A percentile compares a stretch with the other conserved stretches of the same genome.
Conservation (phyloP, 2,329 filamentous ascomycete genomes). For the Endothia cerciana region DNA sequence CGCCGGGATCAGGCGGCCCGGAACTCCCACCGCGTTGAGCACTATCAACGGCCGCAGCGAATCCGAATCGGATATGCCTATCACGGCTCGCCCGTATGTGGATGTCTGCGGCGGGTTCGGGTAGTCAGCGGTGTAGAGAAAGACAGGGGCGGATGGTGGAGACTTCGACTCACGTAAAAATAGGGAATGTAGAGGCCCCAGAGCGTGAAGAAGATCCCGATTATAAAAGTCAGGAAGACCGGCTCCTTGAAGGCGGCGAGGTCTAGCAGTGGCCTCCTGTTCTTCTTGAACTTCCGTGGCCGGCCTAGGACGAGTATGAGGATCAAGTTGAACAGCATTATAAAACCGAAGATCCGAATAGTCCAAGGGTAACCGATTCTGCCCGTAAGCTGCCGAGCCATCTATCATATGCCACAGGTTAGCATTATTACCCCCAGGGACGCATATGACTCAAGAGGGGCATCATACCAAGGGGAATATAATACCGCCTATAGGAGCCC, state of each 20-base stretch:
- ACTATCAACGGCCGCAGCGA: conserved; percentile 67
- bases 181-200: conserved; percentile 60
- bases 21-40: conserved; percentile 64
- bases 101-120: conserved; percentile 16
- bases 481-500: conserved; percentile 62
- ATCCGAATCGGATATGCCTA: conserved; percentile 48
- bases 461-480: conserved; percentile 62
- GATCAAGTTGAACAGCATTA: conserved; percentile 54
- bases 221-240: conserved; percentile 56
- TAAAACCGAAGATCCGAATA: conserved; percentile 62
- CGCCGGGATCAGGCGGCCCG: conserved; percentile 62
- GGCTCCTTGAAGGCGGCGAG: conserved; percentile 59
- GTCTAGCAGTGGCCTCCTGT: conserved; percentile 56
- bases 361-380: conserved; percentile 61
- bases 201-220: conserved; percentile 52
- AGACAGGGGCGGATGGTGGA: not conserved
- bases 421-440: too few species aligned
- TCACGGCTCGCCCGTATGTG: conserved; percentile 30
- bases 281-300: conserved; percentile 52
- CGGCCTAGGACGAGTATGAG: conserved; percentile 45
- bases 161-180: conserved; percentile 55
- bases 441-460: too few species aligned
- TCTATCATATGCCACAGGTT: not conserved
- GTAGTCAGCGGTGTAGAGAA: not conserved
- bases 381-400: conserved; percentile 8